Base-by-base conservation (phyloP, 1,284 basidiomycete species). In the Naganishia sp. region DNA sequence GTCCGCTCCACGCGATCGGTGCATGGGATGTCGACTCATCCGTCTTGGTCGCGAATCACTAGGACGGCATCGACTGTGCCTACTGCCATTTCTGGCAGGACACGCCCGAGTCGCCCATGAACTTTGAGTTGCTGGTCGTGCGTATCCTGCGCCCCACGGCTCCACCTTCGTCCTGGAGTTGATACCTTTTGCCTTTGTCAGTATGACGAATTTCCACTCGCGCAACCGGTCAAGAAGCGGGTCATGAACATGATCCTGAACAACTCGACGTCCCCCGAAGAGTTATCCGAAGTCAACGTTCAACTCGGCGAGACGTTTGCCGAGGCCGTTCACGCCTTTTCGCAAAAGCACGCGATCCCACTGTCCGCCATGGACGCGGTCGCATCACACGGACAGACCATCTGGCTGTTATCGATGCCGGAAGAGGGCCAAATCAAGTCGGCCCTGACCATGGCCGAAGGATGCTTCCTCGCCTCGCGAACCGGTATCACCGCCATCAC, bases 361-460 rank as follows among this genome's bases (percentile, higher is more conserved):
- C 36, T 67, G 9, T 21, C 46, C 33, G 28, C 42, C 10, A 69
- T 74, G 57, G 73, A 74, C 55, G 69, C 68, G 5, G 64, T 74
- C 48, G 73, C 71, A 1, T 69, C 65, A 18, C 73, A 74, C 54
- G 73, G 73, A 21, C 73, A 74, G 63, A 74, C 73, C 2, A 73
- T 74, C 55, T 74, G 73, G 73, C 65, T 72, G 3, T 68, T 73
- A 25, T 72, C 72, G n/a, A 72, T 73, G 71, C 73, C 73, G 18
- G 70, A 72, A 61, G 68, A 70, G 44, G 72, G 70, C 0, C 68
- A 74, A 54, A 68, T 71, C 70, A 72, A 72, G 65, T 70, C 70
- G 31, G 72, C 73, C 1, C 45, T 71, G 4, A 70, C 68, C 9
- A 59, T 63, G 63, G 73, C 72, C 7, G 73, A 74, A 60, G 72